Conservation (phyloP, 768 basidiomycete species). For the Macrolepiota fuliginosa region DNA sequence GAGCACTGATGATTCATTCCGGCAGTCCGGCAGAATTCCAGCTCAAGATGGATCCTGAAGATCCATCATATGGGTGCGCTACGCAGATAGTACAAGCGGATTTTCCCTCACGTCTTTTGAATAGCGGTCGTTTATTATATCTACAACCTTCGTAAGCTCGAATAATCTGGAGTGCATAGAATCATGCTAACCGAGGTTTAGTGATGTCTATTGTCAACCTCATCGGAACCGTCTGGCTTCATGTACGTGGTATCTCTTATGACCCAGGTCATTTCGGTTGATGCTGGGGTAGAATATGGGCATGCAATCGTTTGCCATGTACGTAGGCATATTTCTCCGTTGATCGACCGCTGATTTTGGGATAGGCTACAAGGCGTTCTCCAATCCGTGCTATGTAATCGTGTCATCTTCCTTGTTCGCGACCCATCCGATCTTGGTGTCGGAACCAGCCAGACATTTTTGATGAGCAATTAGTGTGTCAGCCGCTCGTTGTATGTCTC, state of each 20-base stretch:
- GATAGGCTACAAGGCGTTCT: slow-evolving; percentile 1
- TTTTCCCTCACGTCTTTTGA: too few species aligned
- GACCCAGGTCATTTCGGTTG: too few species aligned
- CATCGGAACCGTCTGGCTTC: background rate
- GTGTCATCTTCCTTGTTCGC: slow-evolving; percentile 3
- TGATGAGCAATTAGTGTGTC: too few species aligned
- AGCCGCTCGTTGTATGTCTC: too few species aligned
- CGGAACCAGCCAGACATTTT: background rate
- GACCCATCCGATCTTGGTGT: slow-evolving; percentile 1
- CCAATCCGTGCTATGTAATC: slow-evolving; percentile 6
- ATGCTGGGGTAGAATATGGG: background rate
- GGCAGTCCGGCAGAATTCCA: background rate
- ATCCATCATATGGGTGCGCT: background rate
- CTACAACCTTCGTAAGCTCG: background rate
- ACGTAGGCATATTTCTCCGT: background rate
- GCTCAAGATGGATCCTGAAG: slow-evolving; percentile 1
- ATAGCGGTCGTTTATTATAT: background rate
- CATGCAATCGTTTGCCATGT: background rate
- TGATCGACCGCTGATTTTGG: background rate
- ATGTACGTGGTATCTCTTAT: background rate
- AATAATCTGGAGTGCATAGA: background rate
- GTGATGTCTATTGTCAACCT: background rate
- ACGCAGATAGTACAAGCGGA: too few species aligned
- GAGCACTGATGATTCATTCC: background rate
- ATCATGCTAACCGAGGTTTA: background rate